A percentile compares a stretch with the other conserved stretches of the same genome.
Conservation (phyloP, 768 basidiomycete genomes). For the Mycena haematopus region DNA sequence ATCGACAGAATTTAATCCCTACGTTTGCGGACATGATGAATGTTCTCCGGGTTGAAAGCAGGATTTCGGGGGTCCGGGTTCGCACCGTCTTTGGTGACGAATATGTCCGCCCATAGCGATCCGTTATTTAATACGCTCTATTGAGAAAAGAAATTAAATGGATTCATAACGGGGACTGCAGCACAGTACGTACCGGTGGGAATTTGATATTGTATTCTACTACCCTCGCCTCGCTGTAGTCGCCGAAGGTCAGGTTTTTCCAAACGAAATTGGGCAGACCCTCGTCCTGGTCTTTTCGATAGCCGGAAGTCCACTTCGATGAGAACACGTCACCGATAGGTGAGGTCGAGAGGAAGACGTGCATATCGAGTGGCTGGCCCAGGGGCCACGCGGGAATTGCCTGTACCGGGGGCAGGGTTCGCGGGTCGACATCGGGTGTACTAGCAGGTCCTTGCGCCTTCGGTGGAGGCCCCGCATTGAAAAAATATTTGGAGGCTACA, state of each 20-base stretch:
- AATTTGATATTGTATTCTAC: conserved; percentile 67
- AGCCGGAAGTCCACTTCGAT: conserved; percentile 55
- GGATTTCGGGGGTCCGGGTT: conserved; percentile 67
- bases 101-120: conserved; percentile 84
- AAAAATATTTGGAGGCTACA: conserved; percentile 52
- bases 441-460: not conserved
- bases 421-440: conserved; percentile 46
- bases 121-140: conserved; percentile 82
- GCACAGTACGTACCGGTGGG: conserved; percentile 59
- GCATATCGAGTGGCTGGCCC: conserved; percentile 67
- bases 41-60: conserved; percentile 57
- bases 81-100: conserved; percentile 68
- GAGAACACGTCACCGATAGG: conserved; percentile 67
- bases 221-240: conserved; percentile 68
- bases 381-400: conserved; percentile 66
- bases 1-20: conserved; percentile 35
- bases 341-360: conserved; percentile 76
- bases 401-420: conserved; percentile 59
- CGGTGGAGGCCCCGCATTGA: conserved; percentile 31
- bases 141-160: conserved; percentile 3
- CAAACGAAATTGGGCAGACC: conserved; percentile 74
- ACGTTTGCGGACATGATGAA: conserved; percentile 83
- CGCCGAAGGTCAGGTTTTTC: conserved; percentile 79
- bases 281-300: conserved; percentile 53
- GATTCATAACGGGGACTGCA: not conserved